Base-by-base conservation (phyloP, 2,329 filamentous ascomycete genomes). In the Aureobasidium vineae region DNA sequence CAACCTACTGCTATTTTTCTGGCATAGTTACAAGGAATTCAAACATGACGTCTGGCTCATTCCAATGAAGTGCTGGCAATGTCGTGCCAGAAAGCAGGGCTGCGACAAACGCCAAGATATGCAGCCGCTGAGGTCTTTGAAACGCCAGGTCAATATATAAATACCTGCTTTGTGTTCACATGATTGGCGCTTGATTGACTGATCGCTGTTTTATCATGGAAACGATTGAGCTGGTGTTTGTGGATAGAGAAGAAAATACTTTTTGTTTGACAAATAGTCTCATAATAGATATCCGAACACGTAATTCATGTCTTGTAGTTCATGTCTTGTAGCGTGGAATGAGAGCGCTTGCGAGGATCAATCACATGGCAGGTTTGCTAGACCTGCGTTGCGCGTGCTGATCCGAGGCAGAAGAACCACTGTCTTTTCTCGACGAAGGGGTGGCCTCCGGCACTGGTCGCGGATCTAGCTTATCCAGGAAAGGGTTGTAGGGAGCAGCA, bases 401-500 rank as follows among this genome's bases (percentile, higher is more conserved):
- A 4, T 53, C 64, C 10, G 53, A 54, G 5, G 64, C 64, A 19
- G 67, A 68, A 36, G 66, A 67, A 5, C 65, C 68, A 41, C 69
- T 69, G 54, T 67, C 69, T 36, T 66, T 68, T 38, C 69, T 69
- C 8, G 49, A n/a, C 5, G 40, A 67, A 21, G 47, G 6, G 10
- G 50, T 52, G 26, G 45, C 10, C 70, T 69, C 41, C 5, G 19
- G 31, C 4, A 36, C 28, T n/a, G 56, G 68, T 19, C 72, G 71
- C 57, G 70, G 69, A 19, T 80, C 76, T 63, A 85, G 69, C 47
- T 78, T 81, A 73, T 88, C 86, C 50, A 79, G 78, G 68, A 86
- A 83, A 1, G 85, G 86, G 66, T 83, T 82, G 75, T 87, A 88
- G 3, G 86, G 85, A 45, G 83, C 83, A 1, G 85, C 82, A 31